Percentiles rank a stretch among this genome's conserved stretches.
phyloP scores from a whole-genome alignment of 1,139 yeast genomes.

The Saccharomycopsis hybrid region DNA sequence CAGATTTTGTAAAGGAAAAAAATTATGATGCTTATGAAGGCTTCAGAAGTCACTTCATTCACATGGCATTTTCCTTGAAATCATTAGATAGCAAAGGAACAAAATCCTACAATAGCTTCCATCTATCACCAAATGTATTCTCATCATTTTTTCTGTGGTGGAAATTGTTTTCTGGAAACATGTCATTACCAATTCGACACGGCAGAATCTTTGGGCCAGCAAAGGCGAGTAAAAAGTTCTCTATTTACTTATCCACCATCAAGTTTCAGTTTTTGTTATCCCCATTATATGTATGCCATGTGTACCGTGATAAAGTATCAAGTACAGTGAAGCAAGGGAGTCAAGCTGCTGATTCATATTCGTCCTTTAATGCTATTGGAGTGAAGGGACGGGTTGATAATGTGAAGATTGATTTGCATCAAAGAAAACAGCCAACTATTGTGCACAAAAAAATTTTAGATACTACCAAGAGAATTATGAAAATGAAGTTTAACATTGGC shows the following conservation, averaged over 20 bases:
- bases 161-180: constrained; percentile 57
- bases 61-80: constrained; percentile 64
- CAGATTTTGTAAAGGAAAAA: constrained; percentile 44
- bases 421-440: constrained; percentile 57
- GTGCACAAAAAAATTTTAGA: constrained; percentile 53
- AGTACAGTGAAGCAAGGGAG: background rate
- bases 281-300: constrained; percentile 67
- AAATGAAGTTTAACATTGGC: constrained; percentile 66
- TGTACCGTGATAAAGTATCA: constrained; percentile 48
- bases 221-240: constrained; percentile 48
- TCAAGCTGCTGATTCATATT: background rate
- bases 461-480: constrained; percentile 47
- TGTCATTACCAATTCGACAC: constrained; percentile 67
- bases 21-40: constrained; percentile 68
- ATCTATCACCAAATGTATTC: constrained; percentile 64
- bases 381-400: constrained; percentile 59
- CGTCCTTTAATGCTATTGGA: constrained; percentile 34
- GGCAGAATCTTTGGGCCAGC: constrained; percentile 57
- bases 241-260: constrained; percentile 67
- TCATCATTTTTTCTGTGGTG: constrained; percentile 77
- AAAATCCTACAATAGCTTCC: constrained; percentile 53
- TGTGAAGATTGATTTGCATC: constrained; percentile 74
- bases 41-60: constrained; percentile 68
- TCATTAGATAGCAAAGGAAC: constrained; percentile 35
- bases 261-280: constrained; percentile 66